Evolutionary conservation across 371 early-diverging fungal genomes (phyloP), one percentile per base, ranked within the genome.

Genomic region (Apophysomyces elegans): DNA sequence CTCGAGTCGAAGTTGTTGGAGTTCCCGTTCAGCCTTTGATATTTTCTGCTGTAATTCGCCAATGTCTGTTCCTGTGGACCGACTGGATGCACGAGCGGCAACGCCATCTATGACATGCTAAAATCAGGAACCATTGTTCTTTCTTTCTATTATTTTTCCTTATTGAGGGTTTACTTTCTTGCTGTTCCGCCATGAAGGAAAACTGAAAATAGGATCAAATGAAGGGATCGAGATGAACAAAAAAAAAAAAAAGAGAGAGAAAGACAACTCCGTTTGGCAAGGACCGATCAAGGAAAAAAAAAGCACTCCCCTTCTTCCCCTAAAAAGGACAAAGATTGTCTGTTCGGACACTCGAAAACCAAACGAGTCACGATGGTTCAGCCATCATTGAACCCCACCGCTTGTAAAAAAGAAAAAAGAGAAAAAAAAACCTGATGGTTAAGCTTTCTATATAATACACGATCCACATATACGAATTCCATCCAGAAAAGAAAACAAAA

Each of bases 21-120:
- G 54, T 44, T 83, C 83, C 46, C 70, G 61, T 58, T 83, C 80
- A 0, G 80, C 83, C 39, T 71, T 66, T 21, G 78, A 75, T 39
- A 83, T 80, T 54, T 80, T 80, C 59, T 74, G 75, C 58, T 83
- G 83, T 11, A 83, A 59, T 59, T 83, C 83, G 13, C 78, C 80
- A 70, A 83, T 78, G 68, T 83, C 83, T 37, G 71, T 79, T 12
- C 82, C 82, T 9, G 82, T 81, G 6, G 82, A 72, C 13, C 79
- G 70, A 21, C 58, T 63, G 39, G 63, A 59, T 18, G 63, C 59
- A 43, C 63, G 59, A 43, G 63, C 63, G 59, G 50, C 39, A 57
- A 41, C 41, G 60, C 60, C 60, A 59, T 59, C 60, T 59, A 26
- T 50, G 54, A 50, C 54, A 50, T 11, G 21, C 9, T 50, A 2